phyloP scores from a whole-genome alignment of 148 eudicot species.

The Euryodendron excelsum region DNA sequence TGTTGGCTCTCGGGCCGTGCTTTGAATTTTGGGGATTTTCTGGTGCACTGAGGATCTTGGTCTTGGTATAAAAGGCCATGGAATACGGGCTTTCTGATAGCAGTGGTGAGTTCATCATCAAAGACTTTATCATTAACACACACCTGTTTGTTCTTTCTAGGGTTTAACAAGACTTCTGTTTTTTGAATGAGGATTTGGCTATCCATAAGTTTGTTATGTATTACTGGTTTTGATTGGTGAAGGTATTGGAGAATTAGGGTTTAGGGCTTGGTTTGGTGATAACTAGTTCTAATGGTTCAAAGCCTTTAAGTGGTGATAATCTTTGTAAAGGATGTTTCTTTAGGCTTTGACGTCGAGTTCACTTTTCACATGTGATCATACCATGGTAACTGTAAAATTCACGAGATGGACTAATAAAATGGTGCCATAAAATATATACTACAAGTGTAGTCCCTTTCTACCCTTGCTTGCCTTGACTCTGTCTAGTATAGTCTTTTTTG shows the following conservation, averaged over 20 bases:
- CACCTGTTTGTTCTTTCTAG: no score
- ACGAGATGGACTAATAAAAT: neutral
- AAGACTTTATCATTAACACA: neutral
- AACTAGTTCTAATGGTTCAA: neutral
- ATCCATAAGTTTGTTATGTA: no score
- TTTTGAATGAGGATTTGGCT: no score
- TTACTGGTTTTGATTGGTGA: no score
- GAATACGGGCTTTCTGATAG: conserved; percentile 49
- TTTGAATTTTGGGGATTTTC: neutral
- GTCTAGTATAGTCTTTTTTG: no score
- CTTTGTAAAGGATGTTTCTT: no score
- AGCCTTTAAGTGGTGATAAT: no score
- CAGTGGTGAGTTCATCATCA: conserved; percentile 43
- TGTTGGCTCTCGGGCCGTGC: neutral
- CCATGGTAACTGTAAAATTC: neutral
- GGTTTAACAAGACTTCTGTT: neutral
- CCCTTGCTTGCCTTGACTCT: no score
- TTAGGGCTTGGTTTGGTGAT: neutral
- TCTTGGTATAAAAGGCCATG: conserved; percentile 29
- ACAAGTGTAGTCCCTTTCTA: no score
- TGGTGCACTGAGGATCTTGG: neutral
- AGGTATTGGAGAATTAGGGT: neutral
- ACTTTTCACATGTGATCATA: neutral
- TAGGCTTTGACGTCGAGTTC: neutral
- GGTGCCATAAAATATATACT: no score